Base-by-base conservation (phyloP, 2,329 filamentous ascomycete genomes). In the Colletotrichum orbiculare region DNA sequence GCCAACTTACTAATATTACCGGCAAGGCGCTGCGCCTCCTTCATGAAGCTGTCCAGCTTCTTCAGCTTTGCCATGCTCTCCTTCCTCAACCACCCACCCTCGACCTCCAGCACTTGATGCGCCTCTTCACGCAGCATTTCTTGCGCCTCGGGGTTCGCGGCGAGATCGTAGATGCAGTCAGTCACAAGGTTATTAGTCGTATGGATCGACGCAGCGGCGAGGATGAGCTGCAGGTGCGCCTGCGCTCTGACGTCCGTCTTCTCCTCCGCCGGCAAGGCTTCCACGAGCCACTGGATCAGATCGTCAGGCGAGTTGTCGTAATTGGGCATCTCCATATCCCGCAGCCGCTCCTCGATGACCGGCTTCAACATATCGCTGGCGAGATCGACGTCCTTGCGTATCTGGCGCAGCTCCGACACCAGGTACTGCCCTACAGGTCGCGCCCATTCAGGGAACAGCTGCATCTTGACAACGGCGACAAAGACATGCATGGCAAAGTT, bases 401-500 rank as follows among this genome's bases (percentile, higher is more conserved):
- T 83, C 67, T 80, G 79, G 53, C 76, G 72, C 25, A 85, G 69
- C 63, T 85, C 82, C 6, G 79, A 77, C 4, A 85, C 80, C 34
- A 83, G 68, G 67, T 80, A 78, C 66, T 83, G 81, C 1, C 77
- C 82, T 2, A 79, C 49, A 1, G 83, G 82, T 2, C 83, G 80
- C 66, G 81, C 74, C 81, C 82, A 84, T 10, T 77, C 77, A 2
- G 83, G 83, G 61, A 85, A 83, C 69, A 84, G 79, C 66, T 85
- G 82, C 43, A 89, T 77, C 69, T 83, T 79, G 60, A 83, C 71
- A 52, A 82, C 75, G 50, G 81, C 77, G 69, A 81, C 73, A 71
- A 87, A 81, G 65, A 83, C 77, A 66, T 84, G 78, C 25, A 83
- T 73, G 54, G 83, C 81, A 70, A 83, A 86, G 72, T 83, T 79